Evolutionary conservation across 2,329 filamentous ascomycete genomes (phyloP), one percentile per base, ranked within the genome.

Genomic region (Cryoendolithus antarcticus): DNA sequence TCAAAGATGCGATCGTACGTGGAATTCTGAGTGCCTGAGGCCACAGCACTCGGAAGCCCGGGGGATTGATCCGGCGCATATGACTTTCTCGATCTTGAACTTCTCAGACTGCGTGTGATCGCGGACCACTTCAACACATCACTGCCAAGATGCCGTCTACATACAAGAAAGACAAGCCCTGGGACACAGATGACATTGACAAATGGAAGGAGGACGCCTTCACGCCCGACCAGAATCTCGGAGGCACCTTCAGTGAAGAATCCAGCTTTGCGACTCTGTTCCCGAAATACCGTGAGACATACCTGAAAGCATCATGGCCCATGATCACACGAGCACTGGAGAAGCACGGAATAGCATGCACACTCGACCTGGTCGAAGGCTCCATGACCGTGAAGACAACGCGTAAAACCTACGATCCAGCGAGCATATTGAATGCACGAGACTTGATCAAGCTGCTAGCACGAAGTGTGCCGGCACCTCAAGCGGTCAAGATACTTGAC

Each of bases 381-480:
- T 86, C 79, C 59, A 96, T 96, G 89, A 88, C 83, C 0, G 89
- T 96, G 48, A 93, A 89, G 64, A 96, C 91, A 15, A 96, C 89
- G 6, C 72, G 82, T 53, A 88, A 88, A 61, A 93, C 86, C 3
- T 93, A 72, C 59, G 91, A 98, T 57, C 91, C 91, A 6, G 86
- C 88, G 4, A 76, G 88, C 4, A 93, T 98, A 41, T 72, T 98
- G 40, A 94, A 95, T 51, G 88, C 89, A 10, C 77, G 91, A 48
- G 91, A 98, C 60, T 69, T 98, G 46, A 91, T 98, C 60, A 95
- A 94, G 58, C 70, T 98, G 28, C 73, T 98, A 4, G 81, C 91
- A 3, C 75, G 91, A 58, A 91, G 83, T 53, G 91, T 98, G 4
- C 91, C 91, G 1, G 85, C 86, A 1, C 86, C 86, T 4, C 86